Conservation (phyloP, 2,329 filamentous ascomycete species). For the Geosmithia putterillii region DNA sequence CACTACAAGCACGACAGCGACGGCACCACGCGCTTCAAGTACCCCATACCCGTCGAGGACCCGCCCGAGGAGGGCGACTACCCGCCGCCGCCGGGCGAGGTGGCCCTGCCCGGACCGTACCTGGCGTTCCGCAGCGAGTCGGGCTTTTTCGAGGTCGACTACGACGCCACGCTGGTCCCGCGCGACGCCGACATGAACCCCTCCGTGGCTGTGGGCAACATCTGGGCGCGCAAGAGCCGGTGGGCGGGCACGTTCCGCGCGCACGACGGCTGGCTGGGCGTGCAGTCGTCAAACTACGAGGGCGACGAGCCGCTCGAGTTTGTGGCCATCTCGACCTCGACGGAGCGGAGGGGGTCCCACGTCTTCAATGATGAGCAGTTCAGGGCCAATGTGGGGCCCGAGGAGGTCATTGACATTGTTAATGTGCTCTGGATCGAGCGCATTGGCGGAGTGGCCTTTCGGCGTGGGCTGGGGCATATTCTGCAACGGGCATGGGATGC, state of each 20-base stretch:
- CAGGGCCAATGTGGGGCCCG: slow-evolving; percentile 25
- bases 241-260: slow-evolving; percentile 30
- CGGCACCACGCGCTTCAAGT: slow-evolving; percentile 23
- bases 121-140: slow-evolving; percentile 25
- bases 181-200: slow-evolving; percentile 21
- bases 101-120: slow-evolving; percentile 22
- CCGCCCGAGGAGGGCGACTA: slow-evolving; percentile 14
- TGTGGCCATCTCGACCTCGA: slow-evolving; percentile 25
- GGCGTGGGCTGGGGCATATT: slow-evolving; percentile 29
- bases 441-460: slow-evolving; percentile 26
- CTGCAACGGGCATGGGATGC: slow-evolving; percentile 26
- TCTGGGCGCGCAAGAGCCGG: slow-evolving; percentile 20
- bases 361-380: slow-evolving; percentile 25
- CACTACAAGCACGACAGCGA: slow-evolving; percentile 28
- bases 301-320: slow-evolving; percentile 31
- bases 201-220: slow-evolving; percentile 28
- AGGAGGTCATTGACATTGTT: slow-evolving; percentile 30
- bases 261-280: slow-evolving; percentile 31
- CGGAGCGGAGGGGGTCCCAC: slow-evolving; percentile 27
- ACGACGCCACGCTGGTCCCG: slow-evolving; percentile 20
- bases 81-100: slow-evolving; percentile 15
- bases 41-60: slow-evolving; percentile 27
- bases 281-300: slow-evolving; percentile 32
- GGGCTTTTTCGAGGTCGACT: slow-evolving; percentile 27
- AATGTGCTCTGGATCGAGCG: slow-evolving; percentile 34